Evolutionary conservation across 176 grass and related monocot genomes (phyloP).

Genomic region (Ensete ventricosum): DNA sequence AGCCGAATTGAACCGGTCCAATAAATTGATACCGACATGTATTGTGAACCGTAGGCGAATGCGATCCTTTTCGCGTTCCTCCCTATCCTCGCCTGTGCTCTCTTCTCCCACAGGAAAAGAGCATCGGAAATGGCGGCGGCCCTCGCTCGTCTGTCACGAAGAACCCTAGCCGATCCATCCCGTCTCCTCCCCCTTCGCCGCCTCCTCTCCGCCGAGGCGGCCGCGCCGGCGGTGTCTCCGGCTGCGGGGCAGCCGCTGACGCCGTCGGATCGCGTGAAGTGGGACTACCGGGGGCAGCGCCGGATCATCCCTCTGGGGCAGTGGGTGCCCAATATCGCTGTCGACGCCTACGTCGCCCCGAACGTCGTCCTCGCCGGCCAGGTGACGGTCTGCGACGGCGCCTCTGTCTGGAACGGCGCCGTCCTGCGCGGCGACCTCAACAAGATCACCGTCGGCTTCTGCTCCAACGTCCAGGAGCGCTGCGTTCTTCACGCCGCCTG

Average conservation of each 20-base stretch:
- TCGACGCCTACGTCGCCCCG: constrained; percentile 86
- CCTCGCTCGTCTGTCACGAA: constrained; percentile 55
- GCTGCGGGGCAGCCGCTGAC: not conserved
- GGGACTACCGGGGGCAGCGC: constrained; percentile 91
- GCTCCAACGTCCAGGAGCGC: constrained; percentile 87
- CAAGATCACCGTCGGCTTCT: constrained; percentile 95
- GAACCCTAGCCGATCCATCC: constrained; percentile 13
- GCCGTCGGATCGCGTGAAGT: constrained; percentile 55
- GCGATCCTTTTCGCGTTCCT: not conserved
- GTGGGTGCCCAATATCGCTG: constrained; percentile 82
- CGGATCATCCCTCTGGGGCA: constrained; percentile 68
- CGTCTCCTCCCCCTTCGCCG: constrained; percentile 35
- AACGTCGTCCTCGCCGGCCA: constrained; percentile 79
- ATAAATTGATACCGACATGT: not conserved
- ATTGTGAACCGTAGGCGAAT: not conserved
- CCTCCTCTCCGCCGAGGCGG: constrained; percentile 27
- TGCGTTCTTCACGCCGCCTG: constrained; percentile 88
- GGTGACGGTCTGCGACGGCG: constrained; percentile 78
- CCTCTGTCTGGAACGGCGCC: constrained; percentile 86
- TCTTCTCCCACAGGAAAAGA: not conserved
- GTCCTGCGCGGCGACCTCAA: constrained; percentile 90
- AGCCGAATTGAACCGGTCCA: too few species aligned
- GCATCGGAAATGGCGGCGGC: constrained; percentile 26
- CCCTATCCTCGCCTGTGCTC: not conserved
- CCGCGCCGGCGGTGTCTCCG: constrained; percentile 9